Base-by-base conservation (phyloP, 495 filamentous ascomycete genomes). In the Chaetomium cochliodes region DNA sequence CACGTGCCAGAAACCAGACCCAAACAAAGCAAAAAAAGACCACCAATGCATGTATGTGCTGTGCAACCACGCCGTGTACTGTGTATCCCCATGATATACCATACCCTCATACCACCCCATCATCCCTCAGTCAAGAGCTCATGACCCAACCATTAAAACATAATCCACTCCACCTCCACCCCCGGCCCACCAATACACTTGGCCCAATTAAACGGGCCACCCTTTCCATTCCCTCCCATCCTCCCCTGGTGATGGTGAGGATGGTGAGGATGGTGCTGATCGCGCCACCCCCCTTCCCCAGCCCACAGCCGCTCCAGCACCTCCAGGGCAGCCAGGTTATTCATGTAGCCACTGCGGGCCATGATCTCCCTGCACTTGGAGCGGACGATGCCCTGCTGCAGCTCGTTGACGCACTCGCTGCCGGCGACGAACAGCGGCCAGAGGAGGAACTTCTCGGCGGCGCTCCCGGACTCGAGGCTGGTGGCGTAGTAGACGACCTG, bases 361-460 rank as follows among this genome's bases (percentile, higher is more conserved):
- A 92, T 91, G 69, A 97, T 92, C 73, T 93, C 92, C 46, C 87
- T 79, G 79, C 92, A 96, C 57, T 92, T 86, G 68, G 85, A 78
- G 22, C 91, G 85, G 53, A 98, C 88, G 54, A 92, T 83, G 37
- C 83, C 81, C 60, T 93, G 88, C 66, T 96, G 90, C 44, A 87
- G 79, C 66, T 91, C 89, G 60, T 89, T 87, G 59, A 96, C 90
- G 72, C 92, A 96, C 78, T 97, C 93, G 25, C 90, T 92, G 33
- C 93, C 93, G 0, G 87, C 88, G 56, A 97, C 89, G 73, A 97
- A 97, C 12, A 97, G 82, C 11, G 93, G 93, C 93, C 93, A 98
- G 2, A 98, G 86, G 26, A 98, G 79, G 69, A 94, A 96, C 71
- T 96, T 93, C 74, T 94, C 90, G 53, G 85, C 82, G 65, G 76